Evolutionary conservation across 2,329 filamentous ascomycete species (phyloP).

Genomic region (Helotiales sp.): DNA sequence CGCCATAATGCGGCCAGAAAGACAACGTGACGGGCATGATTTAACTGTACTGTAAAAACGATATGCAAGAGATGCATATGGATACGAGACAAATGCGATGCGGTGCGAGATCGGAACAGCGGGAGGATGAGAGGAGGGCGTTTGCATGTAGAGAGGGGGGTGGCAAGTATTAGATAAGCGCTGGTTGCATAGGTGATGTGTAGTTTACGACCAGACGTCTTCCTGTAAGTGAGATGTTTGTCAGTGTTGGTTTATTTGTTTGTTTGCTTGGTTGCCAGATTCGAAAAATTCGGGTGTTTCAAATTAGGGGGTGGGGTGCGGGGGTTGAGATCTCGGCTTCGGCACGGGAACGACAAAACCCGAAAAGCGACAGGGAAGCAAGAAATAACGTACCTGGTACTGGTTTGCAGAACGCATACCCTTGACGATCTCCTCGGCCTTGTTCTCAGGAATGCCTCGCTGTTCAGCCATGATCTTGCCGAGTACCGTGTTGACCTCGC

Average conservation of each 20-base stretch:
- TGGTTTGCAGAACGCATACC: conserved; percentile 92
- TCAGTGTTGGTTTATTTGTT: conserved; percentile 20
- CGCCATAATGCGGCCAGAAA: conserved; percentile 14
- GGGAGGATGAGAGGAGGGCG: neutral
- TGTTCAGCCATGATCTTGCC: conserved; percentile 85
- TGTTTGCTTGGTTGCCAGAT: neutral
- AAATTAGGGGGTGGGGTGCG: neutral
- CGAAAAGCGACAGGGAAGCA: neutral
- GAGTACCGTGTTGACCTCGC: conserved; percentile 88
- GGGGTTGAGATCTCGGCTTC: neutral
- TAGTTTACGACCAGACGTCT: conserved; percentile 21
- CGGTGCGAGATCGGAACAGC: neutral
- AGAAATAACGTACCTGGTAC: conserved; percentile 73
- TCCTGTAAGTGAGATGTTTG: conserved; percentile 11
- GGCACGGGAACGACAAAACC: neutral
- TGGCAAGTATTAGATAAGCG: neutral
- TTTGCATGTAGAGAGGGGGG: too few species aligned
- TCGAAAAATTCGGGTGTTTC: neutral
- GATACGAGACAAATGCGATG: neutral
- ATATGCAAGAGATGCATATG: conserved; percentile 2
- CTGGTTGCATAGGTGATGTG: neutral
- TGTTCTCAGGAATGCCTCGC: conserved; percentile 79
- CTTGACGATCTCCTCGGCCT: conserved; percentile 97
- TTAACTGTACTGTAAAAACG: neutral
- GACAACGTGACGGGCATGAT: neutral